A percentile compares a stretch with the other conserved stretches of the same genome.
Conservation (phyloP, 2,329 filamentous ascomycete genomes). For the Fusarium zealandicum region DNA sequence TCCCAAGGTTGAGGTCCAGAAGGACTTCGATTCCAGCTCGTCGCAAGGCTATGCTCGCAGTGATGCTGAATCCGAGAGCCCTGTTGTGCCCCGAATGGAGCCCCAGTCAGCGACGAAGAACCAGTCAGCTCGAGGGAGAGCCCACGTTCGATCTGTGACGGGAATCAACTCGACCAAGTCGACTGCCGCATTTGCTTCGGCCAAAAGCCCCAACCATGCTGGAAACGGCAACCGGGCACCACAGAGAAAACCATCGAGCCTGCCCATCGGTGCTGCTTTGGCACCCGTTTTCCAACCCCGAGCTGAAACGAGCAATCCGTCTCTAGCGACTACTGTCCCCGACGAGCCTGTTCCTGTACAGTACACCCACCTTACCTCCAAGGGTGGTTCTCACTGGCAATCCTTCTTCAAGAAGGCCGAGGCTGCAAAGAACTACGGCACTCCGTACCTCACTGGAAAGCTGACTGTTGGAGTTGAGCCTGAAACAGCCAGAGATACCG, state of each 20-base stretch:
- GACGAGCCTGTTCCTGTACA: conserved; percentile 13
- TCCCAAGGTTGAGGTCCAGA: conserved; percentile 45
- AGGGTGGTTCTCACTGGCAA: conserved; percentile 30
- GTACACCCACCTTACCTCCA: conserved; percentile 13
- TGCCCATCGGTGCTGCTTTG: conserved; percentile 56
- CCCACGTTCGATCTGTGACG: conserved; percentile 28
- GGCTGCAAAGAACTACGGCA: conserved; percentile 15
- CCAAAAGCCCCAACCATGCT: conserved; percentile 28
- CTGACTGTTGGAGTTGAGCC: conserved; percentile 54
- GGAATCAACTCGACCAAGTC: conserved; percentile 44
- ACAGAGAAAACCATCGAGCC: conserved; percentile 46
- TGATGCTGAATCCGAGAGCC: conserved; percentile 8
- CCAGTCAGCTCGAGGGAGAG: conserved; percentile 17
- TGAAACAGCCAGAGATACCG: conserved; percentile 52
- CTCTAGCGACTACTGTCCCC: conserved; percentile 17
- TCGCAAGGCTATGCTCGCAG: conserved; percentile 9
- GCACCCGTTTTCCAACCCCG: conserved; percentile 60
- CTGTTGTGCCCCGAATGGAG: neutral
- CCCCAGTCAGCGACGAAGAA: conserved; percentile 7
- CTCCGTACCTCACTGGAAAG: conserved; percentile 63
- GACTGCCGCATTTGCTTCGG: conserved; percentile 27
- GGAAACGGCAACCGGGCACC: conserved; percentile 34
- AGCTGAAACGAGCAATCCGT: conserved; percentile 28
- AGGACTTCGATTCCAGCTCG: conserved; percentile 27
- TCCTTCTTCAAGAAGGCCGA: conserved; percentile 33